phyloP scores from a whole-genome alignment of 352 stramenopile genomes.

The Phytophthora litchii region DNA sequence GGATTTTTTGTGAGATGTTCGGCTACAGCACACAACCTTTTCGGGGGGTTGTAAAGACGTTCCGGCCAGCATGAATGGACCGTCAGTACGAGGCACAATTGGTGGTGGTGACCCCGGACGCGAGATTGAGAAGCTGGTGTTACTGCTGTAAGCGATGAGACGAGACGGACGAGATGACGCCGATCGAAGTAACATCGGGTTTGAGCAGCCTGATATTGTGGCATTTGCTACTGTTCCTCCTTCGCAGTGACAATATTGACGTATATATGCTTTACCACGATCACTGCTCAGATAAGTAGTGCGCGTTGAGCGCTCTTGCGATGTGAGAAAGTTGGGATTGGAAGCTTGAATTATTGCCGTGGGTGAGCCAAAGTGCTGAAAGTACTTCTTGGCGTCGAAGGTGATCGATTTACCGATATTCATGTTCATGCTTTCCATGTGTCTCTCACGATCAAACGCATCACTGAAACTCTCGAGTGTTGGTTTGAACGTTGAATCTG shows the following conservation, averaged over 20 bases:
- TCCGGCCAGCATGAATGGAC: slow-evolving; percentile 8
- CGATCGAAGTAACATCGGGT: slow-evolving; percentile 16
- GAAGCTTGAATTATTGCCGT: slow-evolving; percentile 11
- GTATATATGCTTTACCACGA: not conserved
- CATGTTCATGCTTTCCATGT: slow-evolving; percentile 29
- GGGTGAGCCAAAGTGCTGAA: slow-evolving; percentile 31
- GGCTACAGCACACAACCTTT: not conserved
- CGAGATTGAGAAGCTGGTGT: not conserved
- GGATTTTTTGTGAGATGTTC: not conserved
- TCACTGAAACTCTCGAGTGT: slow-evolving; percentile 32
- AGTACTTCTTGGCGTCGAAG: slow-evolving; percentile 36
- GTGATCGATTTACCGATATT: slow-evolving; percentile 40
- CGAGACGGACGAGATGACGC: slow-evolving; percentile 17
- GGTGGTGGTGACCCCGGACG: slow-evolving; percentile 2
- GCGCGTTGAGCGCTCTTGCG: not conserved
- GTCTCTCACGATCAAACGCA: slow-evolving; percentile 29
- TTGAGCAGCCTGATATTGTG: slow-evolving; percentile 20
- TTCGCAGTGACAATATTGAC: not conserved
- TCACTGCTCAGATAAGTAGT: slow-evolving; percentile 1
- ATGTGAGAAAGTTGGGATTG: slow-evolving; percentile 5
- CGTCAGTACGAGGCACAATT: slow-evolving; percentile 3
- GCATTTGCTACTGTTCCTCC: not conserved
- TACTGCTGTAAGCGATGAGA: slow-evolving; percentile 2
- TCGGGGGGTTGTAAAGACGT: slow-evolving; percentile 12
- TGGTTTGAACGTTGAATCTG: slow-evolving; percentile 16